Evolutionary conservation across 768 basidiomycete genomes (phyloP).

Genomic region (Amanita molliuscula): DNA sequence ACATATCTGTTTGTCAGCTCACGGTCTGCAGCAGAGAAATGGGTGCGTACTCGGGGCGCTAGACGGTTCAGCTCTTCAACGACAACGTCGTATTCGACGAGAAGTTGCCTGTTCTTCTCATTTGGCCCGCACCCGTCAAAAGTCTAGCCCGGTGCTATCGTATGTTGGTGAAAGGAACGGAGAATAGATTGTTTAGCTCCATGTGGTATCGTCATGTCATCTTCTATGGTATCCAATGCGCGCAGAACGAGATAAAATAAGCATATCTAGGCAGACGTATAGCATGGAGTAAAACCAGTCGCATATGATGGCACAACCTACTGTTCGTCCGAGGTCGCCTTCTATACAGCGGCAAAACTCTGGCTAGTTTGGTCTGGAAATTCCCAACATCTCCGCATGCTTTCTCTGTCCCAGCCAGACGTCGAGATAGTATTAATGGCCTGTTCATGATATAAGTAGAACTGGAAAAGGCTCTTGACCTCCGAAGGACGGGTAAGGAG

Average conservation of each 20-base stretch:
- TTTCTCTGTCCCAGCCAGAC: conserved; percentile 77
- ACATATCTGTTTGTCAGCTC: not conserved
- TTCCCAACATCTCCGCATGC: conserved; percentile 87
- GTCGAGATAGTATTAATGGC: conserved; percentile 59
- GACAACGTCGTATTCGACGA: conserved; percentile 75
- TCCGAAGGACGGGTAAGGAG: conserved; percentile 76
- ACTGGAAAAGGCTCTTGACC: conserved; percentile 76
- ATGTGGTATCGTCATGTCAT: conserved; percentile 94
- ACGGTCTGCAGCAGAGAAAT: conserved; percentile 19
- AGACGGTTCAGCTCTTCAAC: conserved; percentile 76
- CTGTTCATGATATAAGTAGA: conserved; percentile 70
- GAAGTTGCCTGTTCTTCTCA: conserved; percentile 81
- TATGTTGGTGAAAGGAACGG: conserved; percentile 71
- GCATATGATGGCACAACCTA: conserved; percentile 71
- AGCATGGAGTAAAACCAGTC: conserved; percentile 26
- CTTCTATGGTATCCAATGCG: conserved; percentile 94
- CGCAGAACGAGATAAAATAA: conserved; percentile 92
- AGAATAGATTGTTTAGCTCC: conserved; percentile 79
- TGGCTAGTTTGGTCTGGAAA: conserved; percentile 84
- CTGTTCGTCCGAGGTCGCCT: conserved; percentile 86
- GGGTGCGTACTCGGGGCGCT: conserved; percentile 42
- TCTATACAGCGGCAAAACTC: conserved; percentile 89
- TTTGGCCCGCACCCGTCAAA: conserved; percentile 74
- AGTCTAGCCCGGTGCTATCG: conserved; percentile 76
- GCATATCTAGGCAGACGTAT: conserved; percentile 51